phyloP scores from a whole-genome alignment of 345 rosid species.

The Corchorus capsularis region DNA sequence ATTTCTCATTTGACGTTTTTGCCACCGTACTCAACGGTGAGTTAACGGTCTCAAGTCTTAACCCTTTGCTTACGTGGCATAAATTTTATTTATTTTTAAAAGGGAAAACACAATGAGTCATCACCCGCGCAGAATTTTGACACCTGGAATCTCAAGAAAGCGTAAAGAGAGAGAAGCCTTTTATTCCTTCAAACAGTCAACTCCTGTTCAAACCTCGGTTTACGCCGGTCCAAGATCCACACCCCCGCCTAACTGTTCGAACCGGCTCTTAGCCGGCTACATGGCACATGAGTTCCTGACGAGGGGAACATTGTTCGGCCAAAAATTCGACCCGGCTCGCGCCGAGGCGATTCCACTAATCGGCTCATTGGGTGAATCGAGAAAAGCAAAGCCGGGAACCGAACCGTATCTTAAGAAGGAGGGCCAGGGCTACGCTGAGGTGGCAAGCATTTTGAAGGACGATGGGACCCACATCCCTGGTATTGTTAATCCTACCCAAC shows the following conservation, averaged over 20 bases:
- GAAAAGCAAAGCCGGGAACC: slow-evolving; percentile 15
- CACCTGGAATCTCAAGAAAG: slow-evolving; percentile 50
- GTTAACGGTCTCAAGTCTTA: slow-evolving; percentile 18
- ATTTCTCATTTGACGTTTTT: slow-evolving; percentile 29
- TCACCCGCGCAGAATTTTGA: slow-evolving; percentile 33
- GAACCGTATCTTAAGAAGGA: slow-evolving; percentile 34
- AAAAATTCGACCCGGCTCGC: slow-evolving; percentile 43
- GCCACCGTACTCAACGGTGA: slow-evolving; percentile 9
- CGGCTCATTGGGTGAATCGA: slow-evolving; percentile 22
- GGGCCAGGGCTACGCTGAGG: slow-evolving; percentile 50
- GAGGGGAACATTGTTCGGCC: slow-evolving; percentile 58
- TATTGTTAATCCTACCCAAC: slow-evolving; percentile 70
- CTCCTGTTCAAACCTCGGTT: slow-evolving; percentile 24
- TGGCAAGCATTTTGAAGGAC: slow-evolving; percentile 61
- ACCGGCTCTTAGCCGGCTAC: slow-evolving; percentile 64
- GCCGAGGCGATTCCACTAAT: slow-evolving; percentile 30
- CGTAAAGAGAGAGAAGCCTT: slow-evolving; percentile 51
- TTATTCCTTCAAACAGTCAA: slow-evolving; percentile 19
- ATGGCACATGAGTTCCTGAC: slow-evolving; percentile 71
- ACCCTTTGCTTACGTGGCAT: slow-evolving; percentile 29
- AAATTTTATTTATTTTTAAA: not conserved
- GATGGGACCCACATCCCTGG: slow-evolving; percentile 68
- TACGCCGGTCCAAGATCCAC: slow-evolving; percentile 17
- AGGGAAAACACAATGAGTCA: slow-evolving; percentile 40
- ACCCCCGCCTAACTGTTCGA: slow-evolving; percentile 23